Conservation (phyloP, 176 grass and related monocot genomes). For the Canna indica region DNA sequence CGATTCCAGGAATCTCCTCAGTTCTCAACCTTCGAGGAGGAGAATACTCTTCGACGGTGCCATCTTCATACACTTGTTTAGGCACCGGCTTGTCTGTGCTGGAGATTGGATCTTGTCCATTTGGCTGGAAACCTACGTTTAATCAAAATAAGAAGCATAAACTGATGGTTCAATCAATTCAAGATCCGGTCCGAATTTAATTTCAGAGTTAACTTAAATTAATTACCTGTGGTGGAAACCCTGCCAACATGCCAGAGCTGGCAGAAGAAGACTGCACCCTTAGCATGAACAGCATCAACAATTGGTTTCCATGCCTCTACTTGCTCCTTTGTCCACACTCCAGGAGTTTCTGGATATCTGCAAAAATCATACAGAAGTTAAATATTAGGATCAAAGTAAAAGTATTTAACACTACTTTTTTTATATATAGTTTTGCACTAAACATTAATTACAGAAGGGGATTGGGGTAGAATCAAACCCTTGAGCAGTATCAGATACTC, state of each 20-base stretch:
- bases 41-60: conserved; percentile 20
- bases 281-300: conserved; percentile 39
- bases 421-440: too few species aligned
- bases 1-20: conserved; percentile 36
- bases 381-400: too few species aligned
- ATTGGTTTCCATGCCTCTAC: conserved; percentile 55
- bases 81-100: conserved; percentile 35
- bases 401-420: too few species aligned
- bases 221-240: conserved; percentile 32
- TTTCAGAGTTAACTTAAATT: too few species aligned
- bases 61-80: not conserved
- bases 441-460: too few species aligned
- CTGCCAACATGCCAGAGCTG: conserved; percentile 61
- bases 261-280: conserved; percentile 69
- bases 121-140: conserved; percentile 36
- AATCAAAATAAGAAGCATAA: too few species aligned
- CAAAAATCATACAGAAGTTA: too few species aligned
- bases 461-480: conserved; percentile 10
- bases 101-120: conserved; percentile 41
- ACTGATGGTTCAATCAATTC: too few species aligned
- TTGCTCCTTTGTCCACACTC: conserved; percentile 57
- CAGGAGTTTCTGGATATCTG: conserved; percentile 21
- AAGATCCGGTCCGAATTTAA: too few species aligned
- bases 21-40: conserved; percentile 31
- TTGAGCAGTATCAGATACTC: conserved; percentile 31